Base-by-base conservation (phyloP, 768 basidiomycete genomes). In the Amanita brunnescens region DNA sequence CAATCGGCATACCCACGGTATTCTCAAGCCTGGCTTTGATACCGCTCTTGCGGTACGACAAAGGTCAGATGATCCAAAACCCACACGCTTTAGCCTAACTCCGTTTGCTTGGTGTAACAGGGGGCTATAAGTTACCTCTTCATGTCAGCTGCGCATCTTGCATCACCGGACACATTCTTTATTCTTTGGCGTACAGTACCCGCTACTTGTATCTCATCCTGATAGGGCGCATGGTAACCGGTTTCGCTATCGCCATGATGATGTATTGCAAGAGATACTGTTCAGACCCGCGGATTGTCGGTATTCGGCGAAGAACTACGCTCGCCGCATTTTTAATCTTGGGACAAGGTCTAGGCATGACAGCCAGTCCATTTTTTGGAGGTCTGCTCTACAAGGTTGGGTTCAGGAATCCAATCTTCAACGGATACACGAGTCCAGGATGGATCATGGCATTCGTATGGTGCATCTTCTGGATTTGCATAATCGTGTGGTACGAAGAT, bases 211-310 rank as follows among this genome's bases (percentile, higher is more conserved):
- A 86, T 61, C 70, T 86, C 55, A 83, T 85, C 56, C 77, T 87
- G 55, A 71, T 85, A 30, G 83, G 81, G 5, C 80, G 85, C n/a
- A 78, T 81, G 47, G 75, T 85, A 26, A 72, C 69, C 32, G 83
- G 84, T 1, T 58, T 84, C 34, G 75, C 75, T 5, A 84, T 82
- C 59, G 74, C 79, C 2, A 69, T 75, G 23, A 83, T 78, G 69
- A 78, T 87, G 81, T 85, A 84, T 64, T 68, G 64, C 57, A 85
- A 84, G 57, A 74, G 80, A 12, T 86, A 81, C 60, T 86, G 83
- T 61, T 76, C 71, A n/a, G 85, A 86, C 61, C 75, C 79, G 3
- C 77, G 78, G n/a, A 74, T 86, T 49, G 79, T 87, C 14, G 81
- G 83, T 23, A 62, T 84, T 21, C 77, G 81, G 24, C 70, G 78